Conservation (phyloP, 495 filamentous ascomycete species). For the Cladorrhinum samala region DNA sequence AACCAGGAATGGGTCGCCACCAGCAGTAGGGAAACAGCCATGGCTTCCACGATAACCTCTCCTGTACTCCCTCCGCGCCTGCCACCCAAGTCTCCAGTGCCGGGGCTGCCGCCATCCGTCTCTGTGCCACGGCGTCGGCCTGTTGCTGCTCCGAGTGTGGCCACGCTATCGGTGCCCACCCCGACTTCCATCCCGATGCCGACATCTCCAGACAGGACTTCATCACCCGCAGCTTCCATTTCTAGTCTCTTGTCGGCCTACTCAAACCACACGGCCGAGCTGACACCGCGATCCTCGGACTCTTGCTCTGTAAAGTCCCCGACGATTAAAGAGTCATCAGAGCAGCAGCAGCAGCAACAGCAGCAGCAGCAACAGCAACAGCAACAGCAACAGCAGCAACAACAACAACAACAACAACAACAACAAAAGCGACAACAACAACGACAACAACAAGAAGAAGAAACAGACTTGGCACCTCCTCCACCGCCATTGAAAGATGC, state of each 20-base stretch:
- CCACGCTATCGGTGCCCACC: background rate
- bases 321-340: conserved; percentile 4
- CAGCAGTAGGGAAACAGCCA: conserved; percentile 5
- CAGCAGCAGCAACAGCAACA: too few species aligned
- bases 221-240: conserved; percentile 33
- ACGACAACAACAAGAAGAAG: too few species aligned
- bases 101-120: conserved; percentile 21
- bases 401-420: too few species aligned
- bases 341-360: background rate
- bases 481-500: conserved; percentile 36
- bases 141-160: conserved; percentile 16
- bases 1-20: background rate
- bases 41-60: conserved; percentile 13
- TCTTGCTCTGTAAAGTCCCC: conserved; percentile 31
- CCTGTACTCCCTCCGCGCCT: background rate
- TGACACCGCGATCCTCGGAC: conserved; percentile 28
- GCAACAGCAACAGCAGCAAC: too few species aligned
- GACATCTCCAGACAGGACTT: conserved; percentile 10
- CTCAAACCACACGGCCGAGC: conserved; percentile 34
- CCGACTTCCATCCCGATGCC: conserved; percentile 4
- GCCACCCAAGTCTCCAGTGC: conserved; percentile 24
- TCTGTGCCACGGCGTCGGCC: conserved; percentile 21
- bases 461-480: too few species aligned
- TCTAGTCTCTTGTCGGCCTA: conserved; percentile 43
- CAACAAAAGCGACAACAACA: too few species aligned